phyloP scores from a whole-genome alignment of 352 stramenopile genomes.

The Phytophthora pisi region DNA sequence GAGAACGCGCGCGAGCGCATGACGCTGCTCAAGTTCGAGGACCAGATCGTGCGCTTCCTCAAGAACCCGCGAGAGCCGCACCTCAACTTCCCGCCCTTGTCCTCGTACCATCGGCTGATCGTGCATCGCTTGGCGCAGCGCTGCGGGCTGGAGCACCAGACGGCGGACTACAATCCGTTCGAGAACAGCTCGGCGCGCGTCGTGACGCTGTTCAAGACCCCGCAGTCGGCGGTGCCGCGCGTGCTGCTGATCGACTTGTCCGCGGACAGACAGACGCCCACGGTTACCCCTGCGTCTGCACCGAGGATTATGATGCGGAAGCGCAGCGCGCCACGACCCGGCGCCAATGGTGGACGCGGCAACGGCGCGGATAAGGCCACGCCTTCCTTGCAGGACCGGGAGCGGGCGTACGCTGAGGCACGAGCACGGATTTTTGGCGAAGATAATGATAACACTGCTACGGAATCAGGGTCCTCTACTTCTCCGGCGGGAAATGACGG shows the following conservation, averaged over 20 bases:
- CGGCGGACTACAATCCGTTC: constrained; percentile 70
- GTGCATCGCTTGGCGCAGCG: constrained; percentile 93
- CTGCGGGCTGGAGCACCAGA: constrained; percentile 92
- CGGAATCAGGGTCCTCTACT: constrained; percentile 32
- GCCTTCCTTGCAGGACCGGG: constrained; percentile 90
- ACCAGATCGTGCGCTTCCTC: constrained; percentile 88
- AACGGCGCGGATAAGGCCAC: constrained; percentile 62
- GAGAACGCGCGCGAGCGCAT: constrained; percentile 84
- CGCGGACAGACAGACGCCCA: constrained; percentile 62
- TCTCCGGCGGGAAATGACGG: constrained; percentile 24
- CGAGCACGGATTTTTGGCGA: constrained; percentile 94
- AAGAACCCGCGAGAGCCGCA: constrained; percentile 64
- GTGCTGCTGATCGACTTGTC: constrained; percentile 91
- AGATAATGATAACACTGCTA: constrained; percentile 35
- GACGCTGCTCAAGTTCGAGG: constrained; percentile 86
- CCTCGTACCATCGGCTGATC: constrained; percentile 89
- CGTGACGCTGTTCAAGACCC: constrained; percentile 91
- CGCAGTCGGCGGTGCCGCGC: constrained; percentile 74
- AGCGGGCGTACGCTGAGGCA: constrained; percentile 94
- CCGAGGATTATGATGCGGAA: constrained; percentile 95
- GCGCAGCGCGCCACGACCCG: constrained; percentile 38
- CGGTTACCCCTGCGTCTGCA: constrained; percentile 71
- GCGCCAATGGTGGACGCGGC: constrained; percentile 45
- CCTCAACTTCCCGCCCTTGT: constrained; percentile 82
- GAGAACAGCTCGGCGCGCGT: constrained; percentile 75